Evolutionary conservation across 2,329 filamentous ascomycete genomes (phyloP), one percentile per base, ranked within the genome.

Genomic region (Fusarium miscanthi): DNA sequence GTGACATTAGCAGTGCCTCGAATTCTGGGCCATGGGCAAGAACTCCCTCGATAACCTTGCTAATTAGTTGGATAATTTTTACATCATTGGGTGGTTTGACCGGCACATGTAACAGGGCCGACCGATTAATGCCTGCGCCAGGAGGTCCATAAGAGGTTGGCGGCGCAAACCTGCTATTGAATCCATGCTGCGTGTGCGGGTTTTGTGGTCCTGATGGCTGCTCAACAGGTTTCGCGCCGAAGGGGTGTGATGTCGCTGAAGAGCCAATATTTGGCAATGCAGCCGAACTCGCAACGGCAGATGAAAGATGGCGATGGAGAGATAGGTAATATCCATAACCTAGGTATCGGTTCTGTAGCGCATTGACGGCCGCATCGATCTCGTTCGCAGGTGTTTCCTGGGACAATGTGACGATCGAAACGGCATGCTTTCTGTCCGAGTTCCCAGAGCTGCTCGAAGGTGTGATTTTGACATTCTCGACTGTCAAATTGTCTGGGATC

Each of bases 1-100:
- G 87, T 54, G 91, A 92, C 96, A 98, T 98, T 11, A 99, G 87
- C 5, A 97, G 85, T 9, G 95, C 94, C 81, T 99, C 96, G 68
- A 97, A 97, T 77, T 96, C 94, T 0, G 93, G 90, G 0, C 95
- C 94, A 74, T 96, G 90, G 27, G 90, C 89, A 13, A 98, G 84
- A 1, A 98, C 85, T 6, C 88, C 88, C 78, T 98, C 95, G 38
- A 97, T 87, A 0, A 94, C 93, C 79, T 92, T 95, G 83, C 98
- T 95, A 68, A 98, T 97, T 48, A 97, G 87, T 64, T 91, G 91
- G 2, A 98, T 85, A 69, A 92, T 92, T 72, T 90, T 92, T 54
- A 97, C 88, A 75, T 98, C 93, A 10, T 88, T 87, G 3, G 95
- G 95, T 11, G 92, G 87, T 69, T 90, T 89, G 17, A 97, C 92